These are phyloP conservation scores for Saccharomyces pastorianus DNA, from an alignment of 1,139 yeast genomes.

Conservation along the genomic window DNA sequence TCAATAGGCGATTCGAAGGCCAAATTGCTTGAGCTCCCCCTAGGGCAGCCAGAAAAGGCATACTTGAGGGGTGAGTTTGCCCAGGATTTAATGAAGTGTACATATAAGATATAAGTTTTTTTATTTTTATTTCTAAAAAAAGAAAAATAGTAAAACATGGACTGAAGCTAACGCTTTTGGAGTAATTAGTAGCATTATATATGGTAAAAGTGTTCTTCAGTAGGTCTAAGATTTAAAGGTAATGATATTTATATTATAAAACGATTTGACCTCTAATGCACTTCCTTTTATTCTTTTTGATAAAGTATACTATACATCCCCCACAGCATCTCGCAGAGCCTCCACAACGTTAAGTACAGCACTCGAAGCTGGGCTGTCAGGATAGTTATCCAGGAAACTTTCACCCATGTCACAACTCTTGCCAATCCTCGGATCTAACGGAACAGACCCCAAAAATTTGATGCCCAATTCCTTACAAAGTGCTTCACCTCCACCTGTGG, in stretches of 20 bases:
- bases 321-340: conserved; percentile 33
- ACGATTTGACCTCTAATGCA: neutral
- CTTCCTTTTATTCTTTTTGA: neutral
- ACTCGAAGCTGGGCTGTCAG: conserved; percentile 88
- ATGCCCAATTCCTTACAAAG: conserved; percentile 72
- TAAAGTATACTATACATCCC: conserved; percentile 17
- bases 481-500: conserved; percentile 92
- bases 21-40: conserved; percentile 16
- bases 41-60: conserved; percentile 23
- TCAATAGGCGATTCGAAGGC: conserved; percentile 4
- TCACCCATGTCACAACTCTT: conserved; percentile 83
- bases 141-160: neutral
- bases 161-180: neutral
- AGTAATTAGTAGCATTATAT: neutral
- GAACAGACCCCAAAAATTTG: conserved; percentile 83
- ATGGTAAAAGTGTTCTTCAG: neutral
- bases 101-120: neutral
- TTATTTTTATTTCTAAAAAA: neutral
- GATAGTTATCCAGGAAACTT: conserved; percentile 71
- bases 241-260: neutral
- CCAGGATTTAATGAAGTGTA: neutral
- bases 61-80: conserved; percentile 10
- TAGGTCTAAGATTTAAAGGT: neutral
- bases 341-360: conserved; percentile 84
- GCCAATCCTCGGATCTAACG: conserved; percentile 93